Percentiles rank a stretch among this genome's conserved stretches.
These are phyloP conservation scores for Gossypium aridum DNA, from an alignment of 441 rosid species.

Conservation along the genomic window DNA sequence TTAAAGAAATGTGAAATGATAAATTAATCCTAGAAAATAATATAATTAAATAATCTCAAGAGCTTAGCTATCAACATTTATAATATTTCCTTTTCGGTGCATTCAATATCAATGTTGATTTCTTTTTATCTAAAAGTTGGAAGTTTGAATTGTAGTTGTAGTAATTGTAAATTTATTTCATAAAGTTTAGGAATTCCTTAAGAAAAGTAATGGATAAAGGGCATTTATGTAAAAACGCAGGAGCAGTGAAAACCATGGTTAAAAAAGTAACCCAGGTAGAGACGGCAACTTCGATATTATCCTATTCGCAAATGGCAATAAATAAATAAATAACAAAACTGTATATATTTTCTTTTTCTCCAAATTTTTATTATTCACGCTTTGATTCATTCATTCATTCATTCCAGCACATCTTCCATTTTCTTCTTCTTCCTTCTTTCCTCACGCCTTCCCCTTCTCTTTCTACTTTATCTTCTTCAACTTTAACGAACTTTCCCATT, in stretches of 20 bases:
- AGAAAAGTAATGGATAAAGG: not conserved
- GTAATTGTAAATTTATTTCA: no score
- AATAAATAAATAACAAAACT: not conserved
- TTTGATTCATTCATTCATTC: not conserved
- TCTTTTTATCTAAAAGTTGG: not conserved
- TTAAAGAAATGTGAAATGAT: no score
- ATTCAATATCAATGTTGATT: not conserved
- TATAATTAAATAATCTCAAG: no score
- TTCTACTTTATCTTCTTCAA: slow-evolving; percentile 5
- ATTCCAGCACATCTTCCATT: slow-evolving; percentile 7
- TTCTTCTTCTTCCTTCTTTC: not conserved
- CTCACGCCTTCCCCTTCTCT: slow-evolving; percentile 8
- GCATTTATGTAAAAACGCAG: not conserved
- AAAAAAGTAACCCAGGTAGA: slow-evolving; percentile 5
- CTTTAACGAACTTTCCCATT: not conserved
- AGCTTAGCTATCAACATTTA: not conserved
- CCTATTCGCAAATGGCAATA: slow-evolving; percentile 4
- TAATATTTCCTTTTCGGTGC: not conserved
- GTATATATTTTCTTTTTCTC: not conserved
- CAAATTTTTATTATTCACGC: not conserved
- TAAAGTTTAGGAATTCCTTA: no score
- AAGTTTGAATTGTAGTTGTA: no score
- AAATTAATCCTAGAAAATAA: no score
- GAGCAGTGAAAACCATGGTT: slow-evolving; percentile 1
- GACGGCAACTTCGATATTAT: slow-evolving; percentile 6